Evolutionary conservation across 225 moss, liverwort and hornwort species (phyloP), one percentile per base, ranked within the genome.

Genomic region (Thuidium tamariscinum): DNA sequence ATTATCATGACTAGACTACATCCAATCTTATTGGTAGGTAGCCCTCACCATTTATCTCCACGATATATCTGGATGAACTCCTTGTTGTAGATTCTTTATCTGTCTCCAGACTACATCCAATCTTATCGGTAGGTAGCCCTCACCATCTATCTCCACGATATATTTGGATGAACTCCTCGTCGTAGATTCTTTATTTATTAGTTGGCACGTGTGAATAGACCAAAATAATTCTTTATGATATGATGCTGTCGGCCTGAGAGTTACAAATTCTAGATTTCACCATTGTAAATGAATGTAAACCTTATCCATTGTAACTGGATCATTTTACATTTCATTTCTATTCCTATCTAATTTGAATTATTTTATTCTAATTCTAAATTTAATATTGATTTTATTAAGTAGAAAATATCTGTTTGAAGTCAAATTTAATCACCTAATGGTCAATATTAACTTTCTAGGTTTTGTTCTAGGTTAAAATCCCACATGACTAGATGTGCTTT

Each of bases 221-320:
- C 4, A 36, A 36, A 37, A 10, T 55, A 26, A 10, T 36, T 77
- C 2, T 37, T 25, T 2, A 36, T 16, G 6, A 16, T 49, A 44
- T 8, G 49, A 49, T 26, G 16, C 1, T 10, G 10, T 22, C 0
- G 5, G 13, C n/a, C 0, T 10, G 0, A n/a, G 2, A 55, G 0
- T 0, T 10, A 26, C 37, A 77, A 55, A 9, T 2, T 16, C 2
- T 16, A 36, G 23, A 36, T 76, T 54, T 54, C 4, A 76, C 10
- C 4, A 36, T 23, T 36, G 16, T 6, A 0, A 6, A 49, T 20
- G 32, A 74, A 7, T 1, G 5, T 34, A 32, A 74, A 21, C 4
- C 2, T 1, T 32, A 0, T 12, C 7, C 1, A 2, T 9, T 23
- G 5, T 1, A 54, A 1, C 10, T 76, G 15, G 4, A 30, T 73